Evolutionary conservation across 495 filamentous ascomycete genomes (phyloP), one percentile per base, ranked within the genome.

Genomic region (Letharia columbiana): DNA sequence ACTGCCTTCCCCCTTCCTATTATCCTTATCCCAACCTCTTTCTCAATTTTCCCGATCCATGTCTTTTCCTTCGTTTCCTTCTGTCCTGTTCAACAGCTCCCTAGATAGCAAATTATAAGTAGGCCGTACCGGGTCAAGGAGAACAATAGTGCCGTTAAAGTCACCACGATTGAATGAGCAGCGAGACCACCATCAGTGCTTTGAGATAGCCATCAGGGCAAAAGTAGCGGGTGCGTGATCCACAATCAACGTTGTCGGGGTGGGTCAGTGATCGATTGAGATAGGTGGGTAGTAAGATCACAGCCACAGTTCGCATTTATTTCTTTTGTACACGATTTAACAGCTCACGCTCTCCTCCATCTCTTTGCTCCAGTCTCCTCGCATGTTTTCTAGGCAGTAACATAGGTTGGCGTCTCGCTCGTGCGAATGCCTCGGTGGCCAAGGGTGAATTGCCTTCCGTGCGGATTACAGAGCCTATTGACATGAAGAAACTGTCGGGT

Each of bases 401-500:
- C 40, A 88, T 79, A 18, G 88, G 86, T 42, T 81, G 76, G 68
- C 84, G 76, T 72, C 84, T 80, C 20, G 85, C 82, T 71, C 78
- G 79, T 44, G 81, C 75, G 71, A 86, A 90, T 10, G 84, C 83
- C 73, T 89, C 85, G 44, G 80, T 79, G 10, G 82, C 75, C 47
- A 85, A 80, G 9, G 85, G 83, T 0, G 87, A 87, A 61, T 79
- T 75, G 63, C 84, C 84, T 70, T 96, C 92, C 23, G 91, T 89
- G 73, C 94, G 88, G 71, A 98, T 97, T 28, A 93, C 91, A 69
- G 90, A 96, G 67, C 94, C 94, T 72, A 98, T 96, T 47, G 89
- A 92, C 94, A 98, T 98, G 83, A 98, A 98, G 77, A 97, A 96
- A 31, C 94, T 98, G 63, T 58, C 33, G 58, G 31, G 69, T 37